Percentiles rank a stretch among this genome's conserved stretches.
Conservation (phyloP, 768 basidiomycete genomes). For the Russula earlei region DNA sequence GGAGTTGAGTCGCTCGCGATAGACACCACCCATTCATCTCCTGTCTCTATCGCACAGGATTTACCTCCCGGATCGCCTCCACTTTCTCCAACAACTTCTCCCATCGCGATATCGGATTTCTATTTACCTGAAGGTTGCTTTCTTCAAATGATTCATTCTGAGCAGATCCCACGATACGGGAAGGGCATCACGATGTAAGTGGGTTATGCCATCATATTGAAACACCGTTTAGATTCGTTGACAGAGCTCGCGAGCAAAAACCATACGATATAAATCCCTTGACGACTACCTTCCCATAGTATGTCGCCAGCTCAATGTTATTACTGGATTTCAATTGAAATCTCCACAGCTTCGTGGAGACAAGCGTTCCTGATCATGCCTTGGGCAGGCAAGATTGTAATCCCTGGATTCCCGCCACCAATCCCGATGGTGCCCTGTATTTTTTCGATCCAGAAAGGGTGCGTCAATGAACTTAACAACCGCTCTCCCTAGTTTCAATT, state of each 20-base stretch:
- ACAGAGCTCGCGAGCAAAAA: neutral
- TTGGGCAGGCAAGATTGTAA: neutral
- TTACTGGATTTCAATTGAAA: neutral
- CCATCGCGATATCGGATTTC: neutral
- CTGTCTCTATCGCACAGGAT: neutral
- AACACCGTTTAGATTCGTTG: neutral
- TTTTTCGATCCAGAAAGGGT: constrained; percentile 42
- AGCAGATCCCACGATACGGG: constrained; percentile 5
- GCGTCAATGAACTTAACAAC: neutral
- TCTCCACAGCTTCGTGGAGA: neutral
- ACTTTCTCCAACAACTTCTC: neutral
- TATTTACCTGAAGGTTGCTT: neutral
- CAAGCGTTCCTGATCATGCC: neutral
- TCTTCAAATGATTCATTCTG: neutral
- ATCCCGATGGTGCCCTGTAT: constrained; percentile 59
- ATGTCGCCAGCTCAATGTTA: neutral
- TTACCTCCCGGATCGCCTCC: neutral
- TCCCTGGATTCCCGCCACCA: constrained; percentile 27
- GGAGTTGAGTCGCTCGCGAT: neutral
- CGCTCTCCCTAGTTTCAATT: neutral
- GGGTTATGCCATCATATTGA: neutral
- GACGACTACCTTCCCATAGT: neutral
- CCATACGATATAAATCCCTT: neutral
- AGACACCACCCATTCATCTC: neutral
- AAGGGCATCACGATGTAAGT: neutral